Base-by-base conservation (phyloP, 768 basidiomycete genomes). In the Suillus weaverae region DNA sequence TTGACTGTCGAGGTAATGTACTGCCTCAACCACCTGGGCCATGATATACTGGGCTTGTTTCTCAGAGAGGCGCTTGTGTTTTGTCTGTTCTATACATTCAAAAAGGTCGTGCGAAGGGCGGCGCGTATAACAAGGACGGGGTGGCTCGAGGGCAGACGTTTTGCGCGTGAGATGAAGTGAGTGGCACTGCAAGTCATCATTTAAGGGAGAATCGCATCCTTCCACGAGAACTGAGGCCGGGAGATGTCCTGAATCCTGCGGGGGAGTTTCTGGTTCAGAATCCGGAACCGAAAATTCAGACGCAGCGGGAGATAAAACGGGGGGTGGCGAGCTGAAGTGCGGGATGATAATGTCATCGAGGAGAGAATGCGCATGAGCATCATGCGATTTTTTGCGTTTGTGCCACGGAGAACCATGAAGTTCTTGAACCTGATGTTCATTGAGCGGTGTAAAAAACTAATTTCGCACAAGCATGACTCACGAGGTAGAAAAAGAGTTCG, bases 371-470 rank as follows among this genome's bases (percentile, higher is more conserved):
- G 71, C 63, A 59, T 65, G 67, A 71, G 62, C 60, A 70, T 72
- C 46, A 53, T 53, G 69, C 64, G 73, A 73, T 75, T 79, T 68
- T 79, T 79, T 65, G 74, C 73, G 66, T 66, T 83, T 85, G 61
- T 80, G 81, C 95, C 95, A 98, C 4, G 96, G 94, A 33, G 90
- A 87, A 33, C 96, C 96, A 72, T 98, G 96, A 33, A 97, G 81
- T 75, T 97, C 95, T 80, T 95, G 94, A 4, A 95, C 87, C 94
- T 96, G 7, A 54, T 32, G 30, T 30, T 13, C 7, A 39, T 20
- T 59, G 57, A 59, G 57, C 39, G 22, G 26, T 18, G 26, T 9
- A 30, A 20, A 55, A 64, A 62, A 46, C 60, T 4, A 59, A 43
- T 43, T 30, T 57, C n/a, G 54, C 48, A 62, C 9, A 48, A 14